phyloP scores from a whole-genome alignment of 495 filamentous ascomycete genomes.

The Penicillium macrosclerotiorum region DNA sequence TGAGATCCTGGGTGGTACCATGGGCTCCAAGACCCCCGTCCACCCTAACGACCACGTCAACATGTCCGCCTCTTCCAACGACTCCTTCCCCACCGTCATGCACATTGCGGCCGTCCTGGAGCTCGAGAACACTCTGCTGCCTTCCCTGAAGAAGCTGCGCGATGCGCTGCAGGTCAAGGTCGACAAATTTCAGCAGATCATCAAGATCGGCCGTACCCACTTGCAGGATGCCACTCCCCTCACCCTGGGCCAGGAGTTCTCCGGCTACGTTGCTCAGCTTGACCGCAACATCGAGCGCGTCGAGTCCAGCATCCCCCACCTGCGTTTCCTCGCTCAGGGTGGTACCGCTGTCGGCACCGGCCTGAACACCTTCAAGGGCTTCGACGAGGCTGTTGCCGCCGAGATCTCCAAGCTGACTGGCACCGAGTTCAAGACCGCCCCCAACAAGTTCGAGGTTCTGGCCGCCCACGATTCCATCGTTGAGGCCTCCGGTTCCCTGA shows the following conservation, averaged over 20 bases:
- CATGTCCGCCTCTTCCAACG: conserved; percentile 97
- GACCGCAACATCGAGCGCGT: conserved; percentile 88
- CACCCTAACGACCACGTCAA: conserved; percentile 99
- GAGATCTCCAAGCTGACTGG: conserved; percentile 92
- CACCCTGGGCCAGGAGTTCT: conserved; percentile 97
- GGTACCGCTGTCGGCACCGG: conserved; percentile 97
- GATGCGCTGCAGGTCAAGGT: conserved; percentile 84
- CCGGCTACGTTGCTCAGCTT: conserved; percentile 92
- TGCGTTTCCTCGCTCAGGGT: conserved; percentile 88
- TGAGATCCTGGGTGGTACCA: conserved; percentile 90
- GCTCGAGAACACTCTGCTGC: conserved; percentile 81
- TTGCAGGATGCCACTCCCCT: conserved; percentile 96
- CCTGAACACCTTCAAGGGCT: conserved; percentile 95
- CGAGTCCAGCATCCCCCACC: conserved; percentile 74
- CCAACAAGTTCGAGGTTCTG: conserved; percentile 99
- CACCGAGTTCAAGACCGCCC: conserved; percentile 89
- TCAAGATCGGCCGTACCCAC: conserved; percentile 99
- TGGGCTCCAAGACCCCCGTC: conserved; percentile 95
- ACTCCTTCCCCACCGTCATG: conserved; percentile 99
- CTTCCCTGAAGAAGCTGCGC: conserved; percentile 75
- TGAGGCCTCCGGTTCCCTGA: conserved; percentile 87
- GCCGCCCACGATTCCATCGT: conserved; percentile 96
- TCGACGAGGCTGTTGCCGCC: conserved; percentile 84
- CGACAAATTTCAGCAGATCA: conserved; percentile 84
- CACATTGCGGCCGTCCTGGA: conserved; percentile 97